Percentiles rank a stretch among this genome's conserved stretches.
These are phyloP conservation scores for Cerrena zonata DNA, from an alignment of 1,284 basidiomycete species.

Conservation along the genomic window DNA sequence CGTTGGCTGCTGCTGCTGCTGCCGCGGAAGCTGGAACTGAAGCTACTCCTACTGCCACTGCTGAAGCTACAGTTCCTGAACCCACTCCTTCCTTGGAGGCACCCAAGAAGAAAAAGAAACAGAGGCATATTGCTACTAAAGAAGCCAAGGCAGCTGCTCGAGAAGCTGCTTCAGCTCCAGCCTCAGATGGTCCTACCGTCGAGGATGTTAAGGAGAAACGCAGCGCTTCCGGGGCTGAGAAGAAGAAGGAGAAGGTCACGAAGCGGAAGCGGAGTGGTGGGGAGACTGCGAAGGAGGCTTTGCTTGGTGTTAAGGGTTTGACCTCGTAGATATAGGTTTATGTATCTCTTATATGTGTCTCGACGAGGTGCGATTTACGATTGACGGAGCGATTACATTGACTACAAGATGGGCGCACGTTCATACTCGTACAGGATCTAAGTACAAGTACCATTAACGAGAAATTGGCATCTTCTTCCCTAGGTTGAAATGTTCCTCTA, in stretches of 20 bases:
- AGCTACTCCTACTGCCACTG: neutral
- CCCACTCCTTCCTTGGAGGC: neutral
- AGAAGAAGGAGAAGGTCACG: conserved; percentile 55
- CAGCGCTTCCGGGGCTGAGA: conserved; percentile 38
- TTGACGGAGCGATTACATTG: no score
- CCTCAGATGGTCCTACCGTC: conserved; percentile 3
- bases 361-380: no score
- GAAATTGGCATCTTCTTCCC: conserved; percentile 15
- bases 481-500: conserved; percentile 16
- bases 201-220: conserved; percentile 46
- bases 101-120: neutral
- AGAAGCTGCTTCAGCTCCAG: neutral
- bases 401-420: no score
- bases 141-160: neutral
- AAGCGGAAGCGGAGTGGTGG: conserved; percentile 31
- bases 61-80: neutral
- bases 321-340: neutral
- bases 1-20: conserved; percentile 3
- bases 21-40: neutral
- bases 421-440: no score
- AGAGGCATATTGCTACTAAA: no score
- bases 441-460: neutral
- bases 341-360: neutral
- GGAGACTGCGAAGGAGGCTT: conserved; percentile 47
- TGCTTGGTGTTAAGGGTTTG: conserved; percentile 40